phyloP scores from a whole-genome alignment of 2,329 filamentous ascomycete species.

The Hypoxylon sp. region DNA sequence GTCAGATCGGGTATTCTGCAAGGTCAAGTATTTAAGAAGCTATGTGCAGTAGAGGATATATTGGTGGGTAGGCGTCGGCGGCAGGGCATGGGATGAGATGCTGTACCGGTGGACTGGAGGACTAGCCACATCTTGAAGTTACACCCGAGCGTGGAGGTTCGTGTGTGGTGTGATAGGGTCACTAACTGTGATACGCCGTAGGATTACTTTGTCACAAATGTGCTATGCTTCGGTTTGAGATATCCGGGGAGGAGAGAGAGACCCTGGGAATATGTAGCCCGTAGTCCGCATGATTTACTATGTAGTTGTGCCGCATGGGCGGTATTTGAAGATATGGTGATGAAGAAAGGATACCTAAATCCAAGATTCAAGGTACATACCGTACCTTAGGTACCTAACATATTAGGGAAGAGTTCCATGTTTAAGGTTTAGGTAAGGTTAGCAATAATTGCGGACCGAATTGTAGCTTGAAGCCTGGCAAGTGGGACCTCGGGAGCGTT shows the following conservation, averaged over 20 bases:
- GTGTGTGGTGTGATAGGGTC: slow-evolving; percentile 39
- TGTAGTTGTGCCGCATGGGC: slow-evolving; percentile 5
- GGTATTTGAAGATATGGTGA: not conserved
- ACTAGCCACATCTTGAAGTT: slow-evolving; percentile 41
- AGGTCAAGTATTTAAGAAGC: slow-evolving; percentile 34
- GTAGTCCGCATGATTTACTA: slow-evolving; percentile 6
- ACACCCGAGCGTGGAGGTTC: slow-evolving; percentile 35
- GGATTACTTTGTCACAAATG: slow-evolving; percentile 32
- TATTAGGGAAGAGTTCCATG: slow-evolving; percentile 11
- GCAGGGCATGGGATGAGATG: slow-evolving; percentile 22
- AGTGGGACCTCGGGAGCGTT: slow-evolving; percentile 5
- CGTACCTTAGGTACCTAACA: slow-evolving; percentile 10
- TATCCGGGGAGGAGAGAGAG: slow-evolving; percentile 24
- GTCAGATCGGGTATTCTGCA: slow-evolving; percentile 34
- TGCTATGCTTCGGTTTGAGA: slow-evolving; percentile 25
- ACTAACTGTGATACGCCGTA: slow-evolving; percentile 35
- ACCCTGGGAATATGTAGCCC: not conserved
- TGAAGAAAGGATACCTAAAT: not conserved
- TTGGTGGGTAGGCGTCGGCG: slow-evolving; percentile 34
- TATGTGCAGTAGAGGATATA: slow-evolving; percentile 3
- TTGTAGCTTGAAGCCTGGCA: not conserved
- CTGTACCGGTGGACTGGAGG: slow-evolving; percentile 38
- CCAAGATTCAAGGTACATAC: not conserved
- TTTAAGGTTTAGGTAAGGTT: slow-evolving; percentile 16
- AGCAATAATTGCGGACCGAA: slow-evolving; percentile 29